These are phyloP conservation scores for Persicaria maculosa DNA, from an alignment of 148 eudicot genomes.

Conservation along the genomic window DNA sequence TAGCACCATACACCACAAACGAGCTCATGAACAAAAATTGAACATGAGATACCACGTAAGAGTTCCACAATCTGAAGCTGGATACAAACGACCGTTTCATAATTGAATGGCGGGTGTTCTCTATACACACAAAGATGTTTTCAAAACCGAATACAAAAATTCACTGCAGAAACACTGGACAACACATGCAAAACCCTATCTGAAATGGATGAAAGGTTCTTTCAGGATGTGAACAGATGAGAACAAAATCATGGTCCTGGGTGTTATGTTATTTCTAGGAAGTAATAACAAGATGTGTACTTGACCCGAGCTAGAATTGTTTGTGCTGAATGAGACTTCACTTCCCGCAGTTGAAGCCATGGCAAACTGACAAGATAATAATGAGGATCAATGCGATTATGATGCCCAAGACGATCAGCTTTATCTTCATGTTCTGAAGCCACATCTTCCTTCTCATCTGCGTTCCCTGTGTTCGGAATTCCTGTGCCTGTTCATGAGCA, in stretches of 20 bases:
- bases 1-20: too few relatives aligned
- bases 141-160: not conserved
- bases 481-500: constrained; percentile 14
- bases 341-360: constrained; percentile 16
- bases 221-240: not conserved
- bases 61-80: not conserved
- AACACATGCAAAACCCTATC: constrained; percentile 10
- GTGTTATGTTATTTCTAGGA: constrained; percentile 5
- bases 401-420: constrained; percentile 14
- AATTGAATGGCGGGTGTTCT: not conserved
- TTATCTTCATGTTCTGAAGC: constrained; percentile 17
- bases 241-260: constrained; percentile 10
- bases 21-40: too few relatives aligned
- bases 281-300: not conserved
- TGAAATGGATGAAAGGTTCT: constrained; percentile 14
- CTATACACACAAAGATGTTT: not conserved
- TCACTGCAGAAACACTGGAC: constrained; percentile 8
- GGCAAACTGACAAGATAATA: constrained; percentile 14
- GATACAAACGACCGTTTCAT: not conserved
- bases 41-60: too few relatives aligned
- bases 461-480: constrained; percentile 14
- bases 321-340: not conserved
- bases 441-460: constrained; percentile 16
- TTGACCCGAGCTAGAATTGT: not conserved
- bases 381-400: constrained; percentile 14